These are phyloP conservation scores for Alternaria viburni DNA, from an alignment of 2,329 filamentous ascomycete species.

Conservation along the genomic window DNA sequence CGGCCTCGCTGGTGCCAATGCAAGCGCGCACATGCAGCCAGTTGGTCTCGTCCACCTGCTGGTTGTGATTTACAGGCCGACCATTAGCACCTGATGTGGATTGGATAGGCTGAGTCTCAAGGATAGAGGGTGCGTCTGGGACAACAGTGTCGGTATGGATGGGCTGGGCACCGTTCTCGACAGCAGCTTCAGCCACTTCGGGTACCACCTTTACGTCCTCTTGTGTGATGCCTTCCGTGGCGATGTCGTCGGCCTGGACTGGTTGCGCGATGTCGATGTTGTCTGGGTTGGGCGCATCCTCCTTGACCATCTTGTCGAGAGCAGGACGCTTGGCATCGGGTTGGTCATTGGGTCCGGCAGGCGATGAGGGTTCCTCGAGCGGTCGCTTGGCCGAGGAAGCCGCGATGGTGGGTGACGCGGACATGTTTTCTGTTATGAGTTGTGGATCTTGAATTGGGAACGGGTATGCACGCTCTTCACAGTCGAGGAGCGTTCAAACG, in stretches of 20 bases:
- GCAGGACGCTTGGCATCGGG: slow-evolving; percentile 97
- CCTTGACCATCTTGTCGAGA: slow-evolving; percentile 87
- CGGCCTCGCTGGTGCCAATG: slow-evolving; percentile 96
- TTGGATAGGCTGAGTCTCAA: slow-evolving; percentile 65
- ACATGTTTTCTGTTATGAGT: slow-evolving; percentile 50
- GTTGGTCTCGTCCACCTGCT: slow-evolving; percentile 82
- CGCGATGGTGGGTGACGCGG: slow-evolving; percentile 55
- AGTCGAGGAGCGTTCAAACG: slow-evolving; percentile 37
- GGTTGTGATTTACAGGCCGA: slow-evolving; percentile 54
- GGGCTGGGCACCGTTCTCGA: slow-evolving; percentile 61
- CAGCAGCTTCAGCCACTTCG: slow-evolving; percentile 33
- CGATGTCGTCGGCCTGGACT: slow-evolving; percentile 43
- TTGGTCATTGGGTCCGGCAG: slow-evolving; percentile 87
- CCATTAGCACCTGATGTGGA: slow-evolving; percentile 63
- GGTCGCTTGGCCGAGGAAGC: slow-evolving; percentile 84
- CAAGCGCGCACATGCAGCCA: slow-evolving; percentile 98
- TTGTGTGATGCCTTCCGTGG: slow-evolving; percentile 41
- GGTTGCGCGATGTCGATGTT: slow-evolving; percentile 53
- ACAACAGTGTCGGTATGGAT: slow-evolving; percentile 73
- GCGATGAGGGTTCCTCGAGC: slow-evolving; percentile 95
- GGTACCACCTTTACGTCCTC: slow-evolving; percentile 35
- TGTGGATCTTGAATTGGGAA: slow-evolving; percentile 21
- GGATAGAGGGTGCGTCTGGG: slow-evolving; percentile 61
- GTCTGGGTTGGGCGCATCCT: slow-evolving; percentile 58
- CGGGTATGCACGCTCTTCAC: slow-evolving; percentile 39